A percentile compares a stretch with the other conserved stretches of the same genome.
These are phyloP conservation scores for Quercus alba DNA, from an alignment of 306 rosid species.

Conservation along the genomic window DNA sequence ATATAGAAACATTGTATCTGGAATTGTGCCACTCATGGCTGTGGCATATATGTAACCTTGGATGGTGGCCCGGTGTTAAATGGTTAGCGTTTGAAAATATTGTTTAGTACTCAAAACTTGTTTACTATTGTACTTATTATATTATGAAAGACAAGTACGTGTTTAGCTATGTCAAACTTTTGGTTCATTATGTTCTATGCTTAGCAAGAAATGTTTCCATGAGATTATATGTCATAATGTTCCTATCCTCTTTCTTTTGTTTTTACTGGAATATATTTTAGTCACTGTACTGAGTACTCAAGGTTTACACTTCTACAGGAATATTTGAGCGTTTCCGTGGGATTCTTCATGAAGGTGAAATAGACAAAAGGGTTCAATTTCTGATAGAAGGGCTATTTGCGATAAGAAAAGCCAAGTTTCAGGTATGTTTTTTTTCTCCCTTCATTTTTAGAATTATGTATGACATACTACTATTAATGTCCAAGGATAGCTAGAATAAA, in stretches of 20 bases:
- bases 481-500: neutral
- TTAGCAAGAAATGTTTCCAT: neutral
- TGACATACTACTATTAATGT: neutral
- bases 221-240: neutral
- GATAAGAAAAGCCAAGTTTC: conserved; percentile 84
- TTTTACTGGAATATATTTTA: neutral
- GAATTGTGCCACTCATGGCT: neutral
- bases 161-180: neutral
- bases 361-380: conserved; percentile 87
- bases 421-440: conserved; percentile 35
- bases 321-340: conserved; percentile 96
- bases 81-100: neutral
- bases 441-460: neutral
- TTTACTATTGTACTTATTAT: neutral
- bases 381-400: conserved; percentile 91
- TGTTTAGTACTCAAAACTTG: neutral
- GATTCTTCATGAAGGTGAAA: conserved; percentile 97
- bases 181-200: neutral
- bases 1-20: neutral
- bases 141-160: neutral
- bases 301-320: conserved; percentile 39
- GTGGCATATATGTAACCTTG: neutral
- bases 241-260: neutral
- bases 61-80: neutral
- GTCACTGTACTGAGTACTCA: neutral